A percentile compares a stretch with the other conserved stretches of the same genome.
Conservation (phyloP, 352 stramenopile species). For the Globisporangium spinosum region DNA sequence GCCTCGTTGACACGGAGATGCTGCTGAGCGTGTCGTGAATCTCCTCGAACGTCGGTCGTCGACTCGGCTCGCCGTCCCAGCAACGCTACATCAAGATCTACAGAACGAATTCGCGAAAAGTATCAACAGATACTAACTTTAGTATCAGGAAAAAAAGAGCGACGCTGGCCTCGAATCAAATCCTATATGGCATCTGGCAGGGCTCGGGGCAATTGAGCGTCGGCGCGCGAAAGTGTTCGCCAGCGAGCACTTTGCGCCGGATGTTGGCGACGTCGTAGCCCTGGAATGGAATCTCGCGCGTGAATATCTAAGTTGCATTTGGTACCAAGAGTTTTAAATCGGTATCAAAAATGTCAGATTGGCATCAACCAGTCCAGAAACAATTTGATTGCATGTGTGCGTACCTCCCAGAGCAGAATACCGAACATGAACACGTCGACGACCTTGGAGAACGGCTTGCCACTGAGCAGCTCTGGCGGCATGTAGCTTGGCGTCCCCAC, state of each 20-base stretch:
- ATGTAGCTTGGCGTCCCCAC: constrained; percentile 91
- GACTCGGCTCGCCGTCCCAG: constrained; percentile 54
- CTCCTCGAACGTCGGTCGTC: constrained; percentile 55
- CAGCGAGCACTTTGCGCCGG: constrained; percentile 56
- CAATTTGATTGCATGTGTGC: not conserved
- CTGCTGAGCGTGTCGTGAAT: constrained; percentile 42
- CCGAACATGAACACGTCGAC: constrained; percentile 94
- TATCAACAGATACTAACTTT: not conserved
- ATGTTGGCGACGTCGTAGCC: constrained; percentile 75
- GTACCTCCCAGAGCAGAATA: constrained; percentile 89
- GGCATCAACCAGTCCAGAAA: not conserved
- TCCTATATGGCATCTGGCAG: constrained; percentile 34
- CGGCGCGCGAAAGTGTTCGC: constrained; percentile 72
- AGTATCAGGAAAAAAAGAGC: not conserved
- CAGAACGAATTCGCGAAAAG: not conserved
- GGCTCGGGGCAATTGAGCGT: constrained; percentile 60
- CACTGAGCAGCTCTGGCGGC: constrained; percentile 81
- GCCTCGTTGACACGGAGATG: constrained; percentile 27
- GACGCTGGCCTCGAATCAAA: no score
- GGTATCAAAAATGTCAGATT: not conserved
- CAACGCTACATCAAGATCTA: constrained; percentile 64
- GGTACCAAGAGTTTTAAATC: not conserved
- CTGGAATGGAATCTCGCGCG: constrained; percentile 72
- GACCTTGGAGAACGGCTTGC: constrained; percentile 80
- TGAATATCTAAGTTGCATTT: constrained; percentile 52